Evolutionary conservation across 306 rosid species (phyloP), one percentile per base, ranked within the genome.

Genomic region (Ziziphus jujuba): DNA sequence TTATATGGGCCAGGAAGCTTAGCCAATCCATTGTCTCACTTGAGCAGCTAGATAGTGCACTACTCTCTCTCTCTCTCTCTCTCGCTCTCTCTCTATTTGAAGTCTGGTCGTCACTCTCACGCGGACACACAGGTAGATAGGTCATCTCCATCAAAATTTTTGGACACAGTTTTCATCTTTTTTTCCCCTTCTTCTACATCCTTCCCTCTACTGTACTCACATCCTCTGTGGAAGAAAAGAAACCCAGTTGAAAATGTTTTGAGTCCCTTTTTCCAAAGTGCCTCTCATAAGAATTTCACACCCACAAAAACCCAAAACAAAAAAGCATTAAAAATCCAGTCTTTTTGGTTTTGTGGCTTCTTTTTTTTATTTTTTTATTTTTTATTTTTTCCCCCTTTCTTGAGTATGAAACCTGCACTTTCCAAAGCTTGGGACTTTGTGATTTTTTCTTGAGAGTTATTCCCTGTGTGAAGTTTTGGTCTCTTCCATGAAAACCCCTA

Each of bases 41-140:
- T 33, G 50, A 2, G 63, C 17, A 2, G 63, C 17, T 33, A 66
- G 53, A 45, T 61, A 56, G 61, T 56, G 59, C 40, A 61, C 47
- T 9, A 61, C 47, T 9, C 2, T 12, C 4, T 20, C 25, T 51
- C 38, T 65, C 45, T 40, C 15, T 36, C 40, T 9, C 0, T 33
- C 59, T 22, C 24, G 34, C 20, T 65, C 61, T 71, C 78, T 70
- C 68, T 87, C 73, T 80, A 83, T 87, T 76, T 81, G 80, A 77
- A 80, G 83, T 24, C 55, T 66, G 61, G 67, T 87, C 83, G 80
- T 82, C 84, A 68, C 58, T 77, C 61, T 79, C 81, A 81, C 82
- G 87, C 85, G 70, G 72, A 74, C 80, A 53, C 6, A 60, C 66
- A 28, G 56, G 65, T 71, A 56, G 73, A 67, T 61, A 61, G 59